Base-by-base conservation (phyloP, 306 rosid genomes). In the Clitoria ternatea region DNA sequence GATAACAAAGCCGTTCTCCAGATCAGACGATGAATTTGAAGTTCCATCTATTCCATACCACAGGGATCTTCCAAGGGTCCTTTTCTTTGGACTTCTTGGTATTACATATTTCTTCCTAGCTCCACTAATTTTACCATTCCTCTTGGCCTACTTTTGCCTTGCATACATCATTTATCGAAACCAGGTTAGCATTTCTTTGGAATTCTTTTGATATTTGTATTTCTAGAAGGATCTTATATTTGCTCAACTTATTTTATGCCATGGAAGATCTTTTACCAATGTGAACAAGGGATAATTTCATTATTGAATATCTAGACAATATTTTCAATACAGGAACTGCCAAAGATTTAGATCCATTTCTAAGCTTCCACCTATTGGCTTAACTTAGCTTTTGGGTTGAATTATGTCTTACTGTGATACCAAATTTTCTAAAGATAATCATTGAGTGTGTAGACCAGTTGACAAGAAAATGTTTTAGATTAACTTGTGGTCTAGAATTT, bases 21-120 rank as follows among this genome's bases (percentile, higher is more conserved):
- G 55, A 68, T 27, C 66, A 9, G 84, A 67, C 10, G 84, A 87
- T 6, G 92, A 90, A 42, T 48, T 79, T 49, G 92, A 87, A 70
- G 91, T 83, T 83, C 97, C 99, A 53, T 69, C 83, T 29, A 70
- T 85, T 48, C 80, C 85, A 61, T 94, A 70, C 77, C 88, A 89
- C 81, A 82, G 53, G 66, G 90, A 94, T 67, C 70, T 89, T 67
- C 97, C 99, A 29, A 87, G 92, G 70, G 70, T 91, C 82, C 90
- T 87, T 66, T 86, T 91, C 77, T 91, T 91, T 80, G 96, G 86
- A 75, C 99, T 94, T 86, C 99, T 91, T 72, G 99, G 99, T 35
- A 67, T 85, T 69, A 82, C 96, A 35, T 94, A 91, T 83, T 94
- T 94, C 84, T 91, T 89, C 79, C 82, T 85, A n/a, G 99, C 99